Conservation (phyloP, 192 early-diverging fungal species). For the Podochytrium sp. region DNA sequence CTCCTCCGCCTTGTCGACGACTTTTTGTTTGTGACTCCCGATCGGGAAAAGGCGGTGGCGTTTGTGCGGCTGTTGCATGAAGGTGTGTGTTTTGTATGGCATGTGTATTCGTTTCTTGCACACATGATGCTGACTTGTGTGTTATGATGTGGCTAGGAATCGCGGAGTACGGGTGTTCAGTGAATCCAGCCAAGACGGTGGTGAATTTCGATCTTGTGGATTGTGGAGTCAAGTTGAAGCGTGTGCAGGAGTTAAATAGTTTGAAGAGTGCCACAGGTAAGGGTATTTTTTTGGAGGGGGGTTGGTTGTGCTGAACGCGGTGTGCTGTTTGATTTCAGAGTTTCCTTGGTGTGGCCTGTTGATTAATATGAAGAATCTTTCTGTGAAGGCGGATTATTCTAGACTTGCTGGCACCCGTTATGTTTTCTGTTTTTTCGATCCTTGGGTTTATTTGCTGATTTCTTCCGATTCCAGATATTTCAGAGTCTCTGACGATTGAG, state of each 20-base stretch:
- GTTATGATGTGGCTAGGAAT: conserved; percentile 37
- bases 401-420: conserved; percentile 50
- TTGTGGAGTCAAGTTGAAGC: conserved; percentile 33
- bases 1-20: conserved; percentile 83
- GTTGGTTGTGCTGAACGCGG: too few species aligned
- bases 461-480: conserved; percentile 38
- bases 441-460: too few species aligned
- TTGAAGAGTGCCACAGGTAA: conserved; percentile 12
- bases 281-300: background rate
- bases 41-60: conserved; percentile 44
- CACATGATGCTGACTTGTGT: background rate
- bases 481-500: conserved; percentile 54
- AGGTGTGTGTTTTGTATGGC: conserved; percentile 41
- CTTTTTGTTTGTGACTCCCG: conserved; percentile 77
- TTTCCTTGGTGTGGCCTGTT: conserved; percentile 87
- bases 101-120: background rate
- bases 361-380: conserved; percentile 67
- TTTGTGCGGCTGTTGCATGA: conserved; percentile 65
- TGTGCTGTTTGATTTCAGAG: conserved; percentile 43
- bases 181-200: conserved; percentile 80
- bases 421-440: conserved; percentile 6
- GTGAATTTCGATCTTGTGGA: conserved; percentile 69
- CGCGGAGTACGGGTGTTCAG: conserved; percentile 72
- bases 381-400: conserved; percentile 72
- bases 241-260: conserved; percentile 10